A percentile compares a stretch with the other conserved stretches of the same genome.
Evolutionary conservation across 495 filamentous ascomycete genomes (phyloP).

Genomic region (Podospora pseudoanserina): DNA sequence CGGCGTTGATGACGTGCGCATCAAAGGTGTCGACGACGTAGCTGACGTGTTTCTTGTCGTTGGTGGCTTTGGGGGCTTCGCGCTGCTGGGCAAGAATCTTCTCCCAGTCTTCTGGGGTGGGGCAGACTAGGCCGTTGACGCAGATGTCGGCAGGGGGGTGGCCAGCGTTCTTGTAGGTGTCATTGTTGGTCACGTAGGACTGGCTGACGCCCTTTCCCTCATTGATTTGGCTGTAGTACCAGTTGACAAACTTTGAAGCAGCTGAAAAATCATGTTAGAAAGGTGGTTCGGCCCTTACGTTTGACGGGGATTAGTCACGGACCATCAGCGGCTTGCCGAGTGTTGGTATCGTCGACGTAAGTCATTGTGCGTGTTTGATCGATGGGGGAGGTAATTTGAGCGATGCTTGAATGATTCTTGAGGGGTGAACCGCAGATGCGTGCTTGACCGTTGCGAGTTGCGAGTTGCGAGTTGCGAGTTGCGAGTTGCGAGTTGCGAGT

Average conservation of each 20-base stretch:
- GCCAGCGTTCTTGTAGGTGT: slow-evolving; percentile 30
- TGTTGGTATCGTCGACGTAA: slow-evolving; percentile 20
- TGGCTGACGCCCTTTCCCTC: slow-evolving; percentile 29
- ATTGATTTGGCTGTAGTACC: slow-evolving; percentile 42
- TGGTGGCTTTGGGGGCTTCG: slow-evolving; percentile 6
- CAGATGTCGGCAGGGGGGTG: slow-evolving; percentile 41
- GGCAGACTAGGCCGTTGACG: slow-evolving; percentile 41
- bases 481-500: background rate
- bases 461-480: background rate
- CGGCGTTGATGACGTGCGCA: slow-evolving; percentile 68
- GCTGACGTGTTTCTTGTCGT: slow-evolving; percentile 18
- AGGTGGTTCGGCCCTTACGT: background rate
- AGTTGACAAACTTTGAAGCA: slow-evolving; percentile 38
- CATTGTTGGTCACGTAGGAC: slow-evolving; percentile 39
- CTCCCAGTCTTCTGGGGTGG: slow-evolving; percentile 40
- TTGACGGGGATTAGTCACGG: slow-evolving; percentile 9
- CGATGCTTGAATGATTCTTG: background rate
- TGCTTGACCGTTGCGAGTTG: background rate
- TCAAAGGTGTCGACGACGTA: slow-evolving; percentile 67
- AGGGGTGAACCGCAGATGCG: background rate
- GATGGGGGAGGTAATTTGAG: background rate
- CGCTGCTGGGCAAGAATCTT: slow-evolving; percentile 37
- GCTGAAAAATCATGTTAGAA: slow-evolving; percentile 29
- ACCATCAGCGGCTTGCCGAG: slow-evolving; percentile 32
- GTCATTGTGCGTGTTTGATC: background rate